phyloP scores from a whole-genome alignment of 495 filamentous ascomycete species.

The Aspergillus ellipticus region DNA sequence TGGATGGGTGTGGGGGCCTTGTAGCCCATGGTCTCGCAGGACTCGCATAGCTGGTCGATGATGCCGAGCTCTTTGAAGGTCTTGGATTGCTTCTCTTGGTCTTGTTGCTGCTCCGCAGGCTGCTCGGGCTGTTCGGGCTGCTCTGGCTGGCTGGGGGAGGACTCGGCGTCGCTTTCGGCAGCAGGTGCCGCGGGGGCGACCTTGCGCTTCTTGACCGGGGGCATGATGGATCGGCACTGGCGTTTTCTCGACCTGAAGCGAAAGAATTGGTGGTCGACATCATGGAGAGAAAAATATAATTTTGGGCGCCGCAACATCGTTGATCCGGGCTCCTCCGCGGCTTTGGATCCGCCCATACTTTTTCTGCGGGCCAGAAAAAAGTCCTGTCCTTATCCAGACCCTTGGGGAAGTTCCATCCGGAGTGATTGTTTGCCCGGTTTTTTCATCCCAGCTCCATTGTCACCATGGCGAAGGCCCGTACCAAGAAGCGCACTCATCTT shows the following conservation, averaged over 20 bases:
- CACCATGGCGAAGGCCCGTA: conserved; percentile 74
- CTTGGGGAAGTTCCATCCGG: conserved; percentile 9
- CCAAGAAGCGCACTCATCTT: conserved; percentile 86
- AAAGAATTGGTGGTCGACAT: background rate
- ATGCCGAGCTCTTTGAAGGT: conserved; percentile 84
- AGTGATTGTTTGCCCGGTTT: conserved; percentile 9
- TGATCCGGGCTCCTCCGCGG: conserved; percentile 35
- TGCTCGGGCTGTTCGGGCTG: conserved; percentile 4
- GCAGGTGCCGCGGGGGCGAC: conserved; percentile 19
- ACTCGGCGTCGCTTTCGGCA: conserved; percentile 19
- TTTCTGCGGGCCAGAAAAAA: conserved; percentile 35
- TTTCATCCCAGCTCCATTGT: conserved; percentile 5
- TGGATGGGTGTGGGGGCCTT: conserved; percentile 82
- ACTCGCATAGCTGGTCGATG: conserved; percentile 82
- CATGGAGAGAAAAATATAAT: conserved; percentile 22
- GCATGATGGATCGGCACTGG: conserved; percentile 27
- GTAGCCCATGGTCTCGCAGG: conserved; percentile 76
- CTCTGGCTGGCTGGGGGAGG: conserved; percentile 8
- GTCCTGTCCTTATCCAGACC: conserved; percentile 15
- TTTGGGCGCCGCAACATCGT: conserved; percentile 35
- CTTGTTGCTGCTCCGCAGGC: background rate
- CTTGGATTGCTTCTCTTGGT: conserved; percentile 34
- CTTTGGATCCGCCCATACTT: conserved; percentile 25
- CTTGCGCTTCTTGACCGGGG: conserved; percentile 38
- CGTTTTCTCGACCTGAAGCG: conserved; percentile 8